A percentile compares a stretch with the other conserved stretches of the same genome.
These are phyloP conservation scores for Quercus parvula DNA, from an alignment of 306 rosid genomes.

Conservation along the genomic window DNA sequence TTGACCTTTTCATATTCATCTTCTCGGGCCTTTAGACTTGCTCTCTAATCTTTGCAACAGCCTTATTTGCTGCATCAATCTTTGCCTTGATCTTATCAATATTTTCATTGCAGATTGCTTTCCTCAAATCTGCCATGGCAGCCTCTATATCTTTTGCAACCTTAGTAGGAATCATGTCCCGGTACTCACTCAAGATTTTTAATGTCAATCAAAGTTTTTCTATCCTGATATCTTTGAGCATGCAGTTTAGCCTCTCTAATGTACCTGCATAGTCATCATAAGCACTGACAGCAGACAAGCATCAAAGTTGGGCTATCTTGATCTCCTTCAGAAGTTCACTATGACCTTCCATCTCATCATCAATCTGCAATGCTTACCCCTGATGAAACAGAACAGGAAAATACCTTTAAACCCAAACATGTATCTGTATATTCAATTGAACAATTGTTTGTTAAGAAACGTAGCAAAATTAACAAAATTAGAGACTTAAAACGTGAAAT, in stretches of 20 bases:
- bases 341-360: slow-evolving; percentile 89
- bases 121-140: not conserved
- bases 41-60: not conserved
- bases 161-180: not conserved
- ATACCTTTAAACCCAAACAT: slow-evolving; percentile 44
- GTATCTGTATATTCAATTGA: slow-evolving; percentile 18
- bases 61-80: not conserved
- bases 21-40: not conserved
- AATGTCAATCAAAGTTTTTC: not conserved
- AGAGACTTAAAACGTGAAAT: not conserved
- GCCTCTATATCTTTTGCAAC: not conserved
- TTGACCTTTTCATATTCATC: too few relatives aligned
- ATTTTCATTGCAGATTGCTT: not conserved
- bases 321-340: slow-evolving; percentile 81
- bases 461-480: not conserved
- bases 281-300: too few relatives aligned
- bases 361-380: slow-evolving; percentile 85
- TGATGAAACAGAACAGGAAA: slow-evolving; percentile 41
- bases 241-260: not conserved
- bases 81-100: not conserved
- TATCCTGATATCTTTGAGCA: not conserved
- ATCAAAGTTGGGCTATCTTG: slow-evolving; percentile 65
- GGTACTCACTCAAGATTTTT: not conserved
- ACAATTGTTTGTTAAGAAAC: not conserved
- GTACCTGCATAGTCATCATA: too few relatives aligned